Base-by-base conservation (phyloP, 2,329 filamentous ascomycete species). In the Ophioceras dolichostomum region DNA sequence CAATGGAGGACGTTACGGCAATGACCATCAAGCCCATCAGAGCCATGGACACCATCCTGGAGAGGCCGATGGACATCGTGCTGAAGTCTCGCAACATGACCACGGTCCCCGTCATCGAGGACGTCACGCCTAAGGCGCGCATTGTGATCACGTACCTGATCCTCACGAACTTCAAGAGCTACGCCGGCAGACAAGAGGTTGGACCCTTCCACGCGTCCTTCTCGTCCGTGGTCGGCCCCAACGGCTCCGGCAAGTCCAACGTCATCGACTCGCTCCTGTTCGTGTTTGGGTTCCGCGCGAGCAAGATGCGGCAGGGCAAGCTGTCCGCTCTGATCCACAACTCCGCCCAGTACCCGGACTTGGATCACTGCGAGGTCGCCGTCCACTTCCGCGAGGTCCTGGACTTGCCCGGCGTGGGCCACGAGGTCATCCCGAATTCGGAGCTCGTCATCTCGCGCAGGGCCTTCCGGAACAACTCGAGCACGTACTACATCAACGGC, bases 281-380 rank as follows among this genome's bases (percentile, higher is more conserved):
- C 52, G 91, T 98, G n/a, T 98, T 98, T 54, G 91, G 93, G 38
- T 98, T 98, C 65, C 80, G 91, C 42, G 91, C 91, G 30, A 96
- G 89, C 68, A 98, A 98, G 63, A 98, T 98, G 91, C 76, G 91
- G 52, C 91, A 98, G 58, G 91, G 91, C 52, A 98, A 98, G 63
- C 87, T 98, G 34, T 98, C 91, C 1, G 91, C 91, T 4, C 66
- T 98, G 34, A 98, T 98, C 47, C 91, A 98, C 63, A 98, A 96
- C 57, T 96, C 91, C 10, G 88, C 87, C 1, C 75, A 83, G 39
- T 76, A 83, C 48, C 87, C 87, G 0, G 74, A 95, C 49, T 63
- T 98, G 16, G 84, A 93, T 34, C 79, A 80, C 52, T 98, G 91
- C 54, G 93, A 98, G 57, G 91, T 98, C 10, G 84, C 93, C 39